Base-by-base conservation (phyloP, 495 filamentous ascomycete species). In the Bacidia gigantensis region DNA sequence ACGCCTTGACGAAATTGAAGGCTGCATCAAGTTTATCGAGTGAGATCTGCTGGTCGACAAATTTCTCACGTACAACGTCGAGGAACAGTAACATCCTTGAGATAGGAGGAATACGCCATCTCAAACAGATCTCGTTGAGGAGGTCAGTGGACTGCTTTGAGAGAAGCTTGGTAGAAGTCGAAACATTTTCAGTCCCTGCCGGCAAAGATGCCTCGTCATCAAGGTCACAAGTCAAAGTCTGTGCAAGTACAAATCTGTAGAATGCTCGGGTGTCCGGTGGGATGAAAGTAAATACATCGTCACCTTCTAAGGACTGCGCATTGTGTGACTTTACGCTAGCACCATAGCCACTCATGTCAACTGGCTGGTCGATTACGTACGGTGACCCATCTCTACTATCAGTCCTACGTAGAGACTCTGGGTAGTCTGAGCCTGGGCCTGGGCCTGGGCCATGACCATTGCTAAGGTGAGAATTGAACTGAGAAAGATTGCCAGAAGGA, bases 101-200 rank as follows among this genome's bases (percentile, higher is more conserved):
- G 62, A 84, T 87, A 45, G 79, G 77, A 18, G 92, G 90, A 54
- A 99, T 78, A 22, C 93, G 82, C 93, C 93, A 99, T 54, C 89
- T 81, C 57, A 87, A 67, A 59, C 80, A 84, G 40, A 95, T 73
- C 60, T 97, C 90, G 59, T 83, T 83, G 50, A 97, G 67, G 52
- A 99, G 69, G 49, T 95, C 87, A 11, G 75, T 73, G 1, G 88
- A 92, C 44, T 86, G 76, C 55, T 87, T 87, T 0, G 89, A 92
- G 11, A 99, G 69, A 20, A 90, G 68, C 41, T 76, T 79, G 57
- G 79, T 69, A 10, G 81, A 69, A 46, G 66, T 74, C 46, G 59
- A 72, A 17, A 75, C 80, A 21, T 67, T 70, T 26, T 67, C 76
- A 20, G 72, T 66, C 53, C 73, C 75, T 11, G 73, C 64, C 5